Evolutionary conservation across 2,329 filamentous ascomycete genomes (phyloP).

Genomic region (Phaeosphaeria sp.): DNA sequence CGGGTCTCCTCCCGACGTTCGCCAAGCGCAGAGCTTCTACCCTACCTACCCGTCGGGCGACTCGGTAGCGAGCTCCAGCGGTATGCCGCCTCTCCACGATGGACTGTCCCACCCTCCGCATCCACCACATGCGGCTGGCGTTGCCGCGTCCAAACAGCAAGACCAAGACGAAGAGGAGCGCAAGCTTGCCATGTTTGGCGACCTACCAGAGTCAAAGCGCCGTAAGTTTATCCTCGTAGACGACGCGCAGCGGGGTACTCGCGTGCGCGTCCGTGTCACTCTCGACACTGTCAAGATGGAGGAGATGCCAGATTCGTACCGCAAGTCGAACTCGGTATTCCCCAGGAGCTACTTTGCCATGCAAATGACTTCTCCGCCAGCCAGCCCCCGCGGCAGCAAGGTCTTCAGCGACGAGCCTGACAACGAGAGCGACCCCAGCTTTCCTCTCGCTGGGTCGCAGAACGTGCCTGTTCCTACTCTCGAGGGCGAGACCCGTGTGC

Average conservation of each 20-base stretch:
- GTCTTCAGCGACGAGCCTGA: slow-evolving; percentile 73
- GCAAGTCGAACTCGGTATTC: slow-evolving; percentile 86
- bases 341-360: slow-evolving; percentile 91
- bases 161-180: slow-evolving; percentile 62
- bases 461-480: slow-evolving; percentile 58
- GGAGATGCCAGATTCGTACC: slow-evolving; percentile 95
- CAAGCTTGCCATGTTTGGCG: slow-evolving; percentile 79
- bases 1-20: slow-evolving; percentile 69
- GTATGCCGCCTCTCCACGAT: slow-evolving; percentile 71
- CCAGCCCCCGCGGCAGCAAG: slow-evolving; percentile 74
- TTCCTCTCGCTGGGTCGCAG: slow-evolving; percentile 52
- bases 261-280: slow-evolving; percentile 87
- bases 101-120: slow-evolving; percentile 58
- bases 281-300: slow-evolving; percentile 94
- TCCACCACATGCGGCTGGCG: slow-evolving; percentile 51
- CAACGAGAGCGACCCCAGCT: slow-evolving; percentile 53
- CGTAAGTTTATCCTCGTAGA: slow-evolving; percentile 97
- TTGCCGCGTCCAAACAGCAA: slow-evolving; percentile 56
- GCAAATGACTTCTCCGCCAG: slow-evolving; percentile 88
- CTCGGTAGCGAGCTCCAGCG: slow-evolving; percentile 58
- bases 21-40: slow-evolving; percentile 80
- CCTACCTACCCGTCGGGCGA: slow-evolving; percentile 68
- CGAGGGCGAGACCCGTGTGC: slow-evolving; percentile 78
- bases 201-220: slow-evolving; percentile 87
- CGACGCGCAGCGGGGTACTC: slow-evolving; percentile 75